Evolutionary conservation across 768 basidiomycete genomes (phyloP).

Genomic region (Suillus americanus): DNA sequence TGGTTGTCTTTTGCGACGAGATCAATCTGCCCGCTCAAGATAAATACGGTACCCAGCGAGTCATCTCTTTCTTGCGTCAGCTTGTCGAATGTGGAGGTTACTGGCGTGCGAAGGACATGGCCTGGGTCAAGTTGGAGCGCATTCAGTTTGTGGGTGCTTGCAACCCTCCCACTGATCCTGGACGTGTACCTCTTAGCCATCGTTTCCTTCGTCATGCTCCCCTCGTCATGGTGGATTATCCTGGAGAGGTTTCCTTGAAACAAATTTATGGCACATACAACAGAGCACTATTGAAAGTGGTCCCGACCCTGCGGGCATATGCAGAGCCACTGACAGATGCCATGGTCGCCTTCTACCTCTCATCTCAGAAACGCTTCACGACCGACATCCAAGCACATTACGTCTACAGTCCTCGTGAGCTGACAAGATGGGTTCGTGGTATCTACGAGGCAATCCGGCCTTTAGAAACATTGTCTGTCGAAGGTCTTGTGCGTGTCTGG

Average conservation of each 20-base stretch:
- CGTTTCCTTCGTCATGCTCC: constrained; percentile 98
- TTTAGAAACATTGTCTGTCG: constrained; percentile 88
- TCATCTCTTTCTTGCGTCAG: constrained; percentile 98
- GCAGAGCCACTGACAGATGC: constrained; percentile 94
- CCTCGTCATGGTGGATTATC: constrained; percentile 98
- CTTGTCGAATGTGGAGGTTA: constrained; percentile 94
- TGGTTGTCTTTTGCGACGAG: constrained; percentile 99
- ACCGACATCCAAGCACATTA: constrained; percentile 98
- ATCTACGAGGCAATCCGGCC: constrained; percentile 97
- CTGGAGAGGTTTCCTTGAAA: constrained; percentile 93
- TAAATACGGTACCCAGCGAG: constrained; percentile 97
- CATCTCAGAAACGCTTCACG: constrained; percentile 92
- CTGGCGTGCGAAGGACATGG: constrained; percentile 91
- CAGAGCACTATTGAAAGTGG: constrained; percentile 91
- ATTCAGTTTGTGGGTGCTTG: constrained; percentile 99
- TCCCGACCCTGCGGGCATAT: constrained; percentile 90
- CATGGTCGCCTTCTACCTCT: constrained; percentile 95
- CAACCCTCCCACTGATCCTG: constrained; percentile 98
- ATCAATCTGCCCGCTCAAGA: constrained; percentile 97
- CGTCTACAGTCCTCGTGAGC: constrained; percentile 97
- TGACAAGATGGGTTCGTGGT: constrained; percentile 96
- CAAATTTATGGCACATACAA: constrained; percentile 99
- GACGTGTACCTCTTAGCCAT: constrained; percentile 96
- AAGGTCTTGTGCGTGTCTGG: constrained; percentile 96
- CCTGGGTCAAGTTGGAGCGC: constrained; percentile 97